These are phyloP conservation scores for Trametopsis cervina DNA, from an alignment of 768 basidiomycete species.

Conservation along the genomic window DNA sequence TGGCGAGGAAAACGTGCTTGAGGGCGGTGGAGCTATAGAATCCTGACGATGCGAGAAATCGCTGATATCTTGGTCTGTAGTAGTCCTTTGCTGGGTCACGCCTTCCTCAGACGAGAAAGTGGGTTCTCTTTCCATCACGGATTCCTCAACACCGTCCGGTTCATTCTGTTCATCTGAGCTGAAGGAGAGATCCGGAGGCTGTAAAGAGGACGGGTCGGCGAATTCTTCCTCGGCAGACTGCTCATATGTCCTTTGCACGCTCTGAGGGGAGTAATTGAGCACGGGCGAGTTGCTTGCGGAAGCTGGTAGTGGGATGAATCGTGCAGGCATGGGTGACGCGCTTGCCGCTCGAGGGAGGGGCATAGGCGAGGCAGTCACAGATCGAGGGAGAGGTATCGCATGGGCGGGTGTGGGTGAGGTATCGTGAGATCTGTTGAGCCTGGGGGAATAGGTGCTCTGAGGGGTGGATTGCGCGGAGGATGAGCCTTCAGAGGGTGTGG, in stretches of 20 bases:
- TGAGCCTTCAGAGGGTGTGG: conserved; percentile 24
- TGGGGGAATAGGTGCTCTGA: conserved; percentile 42
- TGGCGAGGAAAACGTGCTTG: conserved; percentile 43
- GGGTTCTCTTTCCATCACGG: conserved; percentile 35
- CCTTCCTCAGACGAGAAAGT: conserved; percentile 67
- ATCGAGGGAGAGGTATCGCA: conserved; percentile 35
- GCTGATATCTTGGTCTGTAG: conserved; percentile 1
- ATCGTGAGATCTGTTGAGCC: conserved; percentile 28
- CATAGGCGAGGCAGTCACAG: conserved; percentile 21
- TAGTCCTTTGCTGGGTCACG: conserved; percentile 7
- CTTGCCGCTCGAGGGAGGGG: conserved; percentile 28
- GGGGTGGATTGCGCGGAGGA: conserved; percentile 25
- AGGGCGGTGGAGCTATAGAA: conserved; percentile 31
- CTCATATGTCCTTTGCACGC: not conserved
- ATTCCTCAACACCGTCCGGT: not conserved
- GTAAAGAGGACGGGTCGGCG: conserved; percentile 3
- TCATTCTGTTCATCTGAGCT: conserved; percentile 9
- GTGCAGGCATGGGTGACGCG: conserved; percentile 12
- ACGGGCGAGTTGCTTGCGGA: conserved; percentile 2
- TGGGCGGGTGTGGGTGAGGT: conserved; percentile 38
- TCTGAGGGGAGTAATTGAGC: not conserved
- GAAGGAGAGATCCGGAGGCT: conserved; percentile 1
- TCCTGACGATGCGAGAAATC: conserved; percentile 12
- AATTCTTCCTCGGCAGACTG: conserved; percentile 3
- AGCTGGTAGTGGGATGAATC: not conserved